A percentile compares a stretch with the other conserved stretches of the same genome.
These are phyloP conservation scores for Linanthus parryae DNA, from an alignment of 148 eudicot genomes.

Conservation along the genomic window DNA sequence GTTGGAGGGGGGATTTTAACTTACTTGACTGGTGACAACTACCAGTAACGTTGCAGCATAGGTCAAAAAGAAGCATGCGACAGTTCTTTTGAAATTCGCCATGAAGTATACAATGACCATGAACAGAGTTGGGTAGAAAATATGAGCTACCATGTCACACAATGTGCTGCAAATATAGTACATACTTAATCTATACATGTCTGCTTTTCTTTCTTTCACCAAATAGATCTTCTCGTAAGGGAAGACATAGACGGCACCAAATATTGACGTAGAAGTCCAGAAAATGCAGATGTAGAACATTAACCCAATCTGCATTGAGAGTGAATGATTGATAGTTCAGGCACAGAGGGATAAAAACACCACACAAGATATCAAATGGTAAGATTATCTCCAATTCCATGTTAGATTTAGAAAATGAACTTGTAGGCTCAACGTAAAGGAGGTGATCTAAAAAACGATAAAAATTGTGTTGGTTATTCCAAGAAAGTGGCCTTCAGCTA, in stretches of 20 bases:
- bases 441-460: no score
- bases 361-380: no score
- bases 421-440: no score
- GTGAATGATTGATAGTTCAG: not conserved
- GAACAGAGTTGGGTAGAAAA: constrained; percentile 71
- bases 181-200: constrained; percentile 94
- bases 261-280: constrained; percentile 93
- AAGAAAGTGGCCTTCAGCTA: no score
- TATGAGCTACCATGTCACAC: constrained; percentile 92
- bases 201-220: constrained; percentile 97
- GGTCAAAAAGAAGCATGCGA: constrained; percentile 64
- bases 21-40: constrained; percentile 85
- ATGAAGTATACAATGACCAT: constrained; percentile 87
- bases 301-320: constrained; percentile 63
- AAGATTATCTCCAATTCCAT: no score
- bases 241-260: constrained; percentile 97
- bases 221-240: constrained; percentile 87
- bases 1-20: constrained; percentile 9
- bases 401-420: no score
- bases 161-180: constrained; percentile 88
- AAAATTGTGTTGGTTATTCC: no score
- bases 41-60: constrained; percentile 52
- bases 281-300: constrained; percentile 97
- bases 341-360: no score
- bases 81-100: constrained; percentile 80